These are phyloP conservation scores for Malassezia caprae DNA, from an alignment of 1,284 basidiomycete species.

Conservation along the genomic window DNA sequence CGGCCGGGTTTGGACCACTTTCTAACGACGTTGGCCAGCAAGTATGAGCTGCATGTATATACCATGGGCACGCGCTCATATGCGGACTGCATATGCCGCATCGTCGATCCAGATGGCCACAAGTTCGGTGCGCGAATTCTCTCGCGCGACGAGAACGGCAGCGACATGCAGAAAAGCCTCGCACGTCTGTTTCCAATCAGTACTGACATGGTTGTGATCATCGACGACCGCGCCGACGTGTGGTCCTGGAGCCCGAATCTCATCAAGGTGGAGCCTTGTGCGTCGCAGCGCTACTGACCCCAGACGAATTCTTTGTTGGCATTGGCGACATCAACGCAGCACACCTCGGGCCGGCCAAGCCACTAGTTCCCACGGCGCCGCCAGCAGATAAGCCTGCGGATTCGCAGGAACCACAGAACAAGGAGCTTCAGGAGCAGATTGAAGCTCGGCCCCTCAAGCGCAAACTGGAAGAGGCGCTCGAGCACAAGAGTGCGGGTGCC, in stretches of 20 bases:
- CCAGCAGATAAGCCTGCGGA: background rate
- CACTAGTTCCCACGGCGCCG: background rate
- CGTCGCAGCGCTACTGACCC: conserved; percentile 45
- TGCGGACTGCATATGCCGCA: conserved; percentile 83
- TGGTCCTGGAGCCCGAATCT: conserved; percentile 91
- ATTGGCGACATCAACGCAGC: conserved; percentile 91
- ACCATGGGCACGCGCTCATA: conserved; percentile 98
- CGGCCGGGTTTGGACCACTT: conserved; percentile 82
- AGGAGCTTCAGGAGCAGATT: conserved; percentile 64
- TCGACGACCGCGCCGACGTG: conserved; percentile 93
- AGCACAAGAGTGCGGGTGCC: conserved; percentile 45
- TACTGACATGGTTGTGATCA: conserved; percentile 97
- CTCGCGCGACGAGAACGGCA: conserved; percentile 73
- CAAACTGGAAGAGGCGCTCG: conserved; percentile 52
- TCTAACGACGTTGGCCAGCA: conserved; percentile 60
- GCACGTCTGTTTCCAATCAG: conserved; percentile 79
- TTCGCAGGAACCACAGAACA: conserved; percentile 15
- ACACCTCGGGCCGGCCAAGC: conserved; percentile 16
- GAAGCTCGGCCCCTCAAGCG: conserved; percentile 70
- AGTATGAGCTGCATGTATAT: conserved; percentile 98
- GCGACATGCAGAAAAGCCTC: conserved; percentile 79
- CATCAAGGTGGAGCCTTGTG: conserved; percentile 89
- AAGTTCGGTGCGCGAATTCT: conserved; percentile 79
- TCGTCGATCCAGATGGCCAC: conserved; percentile 77
- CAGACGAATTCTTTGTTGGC: conserved; percentile 95